Percentiles rank a stretch among this genome's conserved stretches.
Conservation (phyloP, 805 yeast genomes). For the Saccharomycopsis sp. region DNA sequence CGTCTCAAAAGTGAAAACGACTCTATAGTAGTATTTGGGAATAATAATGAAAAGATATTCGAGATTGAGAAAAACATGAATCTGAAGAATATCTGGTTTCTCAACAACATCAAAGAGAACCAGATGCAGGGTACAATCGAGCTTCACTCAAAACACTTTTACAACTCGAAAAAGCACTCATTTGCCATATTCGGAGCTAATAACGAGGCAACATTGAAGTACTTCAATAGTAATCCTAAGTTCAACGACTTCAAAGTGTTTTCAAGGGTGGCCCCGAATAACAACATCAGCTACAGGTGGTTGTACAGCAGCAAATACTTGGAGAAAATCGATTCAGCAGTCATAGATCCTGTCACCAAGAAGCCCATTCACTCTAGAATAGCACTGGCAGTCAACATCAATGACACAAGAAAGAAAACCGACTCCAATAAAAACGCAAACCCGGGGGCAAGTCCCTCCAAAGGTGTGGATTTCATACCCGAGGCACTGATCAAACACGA, state of each 20-base stretch:
- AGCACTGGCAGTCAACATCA: slow-evolving; percentile 17
- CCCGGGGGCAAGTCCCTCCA: not conserved
- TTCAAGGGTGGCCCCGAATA: not conserved
- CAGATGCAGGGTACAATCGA: slow-evolving; percentile 8
- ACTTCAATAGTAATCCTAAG: slow-evolving; percentile 1
- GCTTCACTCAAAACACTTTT: not conserved
- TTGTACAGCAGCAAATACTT: slow-evolving; percentile 12
- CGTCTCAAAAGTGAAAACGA: not conserved
- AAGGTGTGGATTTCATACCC: not conserved
- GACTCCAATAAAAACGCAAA: not conserved
- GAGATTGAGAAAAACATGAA: not conserved
- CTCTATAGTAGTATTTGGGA: slow-evolving; percentile 1
- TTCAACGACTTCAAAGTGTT: slow-evolving; percentile 3
- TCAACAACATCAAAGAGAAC: not conserved
- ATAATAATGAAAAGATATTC: not conserved
- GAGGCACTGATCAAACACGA: not conserved
- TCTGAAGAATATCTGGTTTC: slow-evolving; percentile 14
- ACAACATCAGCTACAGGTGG: slow-evolving; percentile 10
- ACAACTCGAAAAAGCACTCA: not conserved
- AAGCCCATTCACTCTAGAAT: slow-evolving; percentile 9
- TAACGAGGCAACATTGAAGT: slow-evolving; percentile 6
- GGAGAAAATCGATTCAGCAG: slow-evolving; percentile 8
- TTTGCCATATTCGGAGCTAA: not conserved
- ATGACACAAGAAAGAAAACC: not conserved
- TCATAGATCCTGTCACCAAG: not conserved